Percentiles rank a stretch among this genome's conserved stretches.
Evolutionary conservation across 2,329 filamentous ascomycete genomes (phyloP).

Genomic region (Colletotrichum australisinense): DNA sequence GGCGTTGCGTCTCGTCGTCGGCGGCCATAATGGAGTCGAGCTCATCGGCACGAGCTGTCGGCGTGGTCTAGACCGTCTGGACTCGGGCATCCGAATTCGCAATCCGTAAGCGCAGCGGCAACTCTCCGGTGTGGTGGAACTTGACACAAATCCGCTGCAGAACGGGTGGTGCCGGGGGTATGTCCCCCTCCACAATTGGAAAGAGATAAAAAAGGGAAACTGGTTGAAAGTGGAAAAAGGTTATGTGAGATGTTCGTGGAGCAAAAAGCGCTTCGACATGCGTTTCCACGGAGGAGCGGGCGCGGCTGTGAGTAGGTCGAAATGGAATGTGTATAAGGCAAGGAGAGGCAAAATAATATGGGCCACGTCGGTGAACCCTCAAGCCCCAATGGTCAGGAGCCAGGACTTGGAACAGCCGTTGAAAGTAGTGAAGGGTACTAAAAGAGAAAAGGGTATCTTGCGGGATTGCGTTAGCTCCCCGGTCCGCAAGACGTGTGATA

Average conservation of each 20-base stretch:
- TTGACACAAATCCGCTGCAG: neutral
- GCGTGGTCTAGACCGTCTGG: conserved; percentile 3
- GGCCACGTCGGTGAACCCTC: neutral
- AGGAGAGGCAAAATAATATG: neutral
- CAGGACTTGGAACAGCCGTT: neutral
- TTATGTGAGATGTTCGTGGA: conserved; percentile 20
- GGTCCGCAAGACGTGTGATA: conserved; percentile 6
- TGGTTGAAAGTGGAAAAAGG: neutral
- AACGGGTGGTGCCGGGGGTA: neutral
- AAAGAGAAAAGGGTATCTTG: neutral
- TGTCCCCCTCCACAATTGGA: neutral
- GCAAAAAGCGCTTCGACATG: conserved; percentile 34
- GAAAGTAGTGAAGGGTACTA: neutral
- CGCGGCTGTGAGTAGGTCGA: neutral
- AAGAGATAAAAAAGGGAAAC: neutral
- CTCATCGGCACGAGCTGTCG: neutral
- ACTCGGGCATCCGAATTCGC: neutral
- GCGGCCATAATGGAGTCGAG: conserved; percentile 4
- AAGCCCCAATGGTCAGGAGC: neutral
- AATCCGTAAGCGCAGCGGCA: neutral
- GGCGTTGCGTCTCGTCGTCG: neutral
- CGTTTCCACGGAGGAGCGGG: conserved; percentile 8
- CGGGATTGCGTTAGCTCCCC: neutral
- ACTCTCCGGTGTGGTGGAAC: neutral
- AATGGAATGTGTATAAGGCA: conserved; percentile 18